Percentiles rank a stretch among this genome's conserved stretches.
phyloP scores from a whole-genome alignment of 2,329 filamentous ascomycete species.

The Nigrospora osmanthi region DNA sequence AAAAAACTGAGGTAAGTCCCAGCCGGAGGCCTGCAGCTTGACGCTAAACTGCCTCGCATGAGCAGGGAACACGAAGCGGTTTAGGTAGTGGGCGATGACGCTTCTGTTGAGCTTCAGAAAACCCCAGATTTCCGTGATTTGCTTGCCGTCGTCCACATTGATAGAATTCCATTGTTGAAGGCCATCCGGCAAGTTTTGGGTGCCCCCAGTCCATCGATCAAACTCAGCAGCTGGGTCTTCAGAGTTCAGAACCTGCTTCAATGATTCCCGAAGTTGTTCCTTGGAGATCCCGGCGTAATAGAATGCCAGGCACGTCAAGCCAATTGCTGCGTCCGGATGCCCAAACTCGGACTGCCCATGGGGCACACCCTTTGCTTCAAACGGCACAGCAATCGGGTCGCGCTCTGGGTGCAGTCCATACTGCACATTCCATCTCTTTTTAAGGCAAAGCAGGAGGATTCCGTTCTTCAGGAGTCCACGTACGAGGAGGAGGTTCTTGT shows the following conservation, averaged over 20 bases:
- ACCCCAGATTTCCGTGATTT: slow-evolving; percentile 41
- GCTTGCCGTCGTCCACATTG: slow-evolving; percentile 47
- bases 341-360: slow-evolving; percentile 56
- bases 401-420: slow-evolving; percentile 45
- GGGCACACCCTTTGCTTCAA: slow-evolving; percentile 56
- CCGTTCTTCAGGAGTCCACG: slow-evolving; percentile 54
- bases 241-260: slow-evolving; percentile 32
- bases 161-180: slow-evolving; percentile 45
- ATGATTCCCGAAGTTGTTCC: slow-evolving; percentile 35
- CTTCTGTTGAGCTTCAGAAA: slow-evolving; percentile 36
- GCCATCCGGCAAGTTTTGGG: slow-evolving; percentile 28
- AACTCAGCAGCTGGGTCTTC: slow-evolving; percentile 41
- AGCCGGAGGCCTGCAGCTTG: slow-evolving; percentile 59
- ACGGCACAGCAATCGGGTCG: slow-evolving; percentile 58
- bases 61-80: slow-evolving; percentile 55
- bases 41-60: slow-evolving; percentile 56
- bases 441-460: slow-evolving; percentile 49
- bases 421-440: slow-evolving; percentile 60
- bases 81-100: slow-evolving; percentile 52
- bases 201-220: slow-evolving; percentile 33
- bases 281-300: slow-evolving; percentile 53
- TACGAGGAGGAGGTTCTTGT: slow-evolving; percentile 41
- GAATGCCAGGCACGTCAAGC: slow-evolving; percentile 58
- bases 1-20: slow-evolving; percentile 52
- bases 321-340: slow-evolving; percentile 60